Percentiles rank a stretch among this genome's conserved stretches.
phyloP scores from a whole-genome alignment of 805 yeast genomes.

The Wickerhamiella australiensis region DNA sequence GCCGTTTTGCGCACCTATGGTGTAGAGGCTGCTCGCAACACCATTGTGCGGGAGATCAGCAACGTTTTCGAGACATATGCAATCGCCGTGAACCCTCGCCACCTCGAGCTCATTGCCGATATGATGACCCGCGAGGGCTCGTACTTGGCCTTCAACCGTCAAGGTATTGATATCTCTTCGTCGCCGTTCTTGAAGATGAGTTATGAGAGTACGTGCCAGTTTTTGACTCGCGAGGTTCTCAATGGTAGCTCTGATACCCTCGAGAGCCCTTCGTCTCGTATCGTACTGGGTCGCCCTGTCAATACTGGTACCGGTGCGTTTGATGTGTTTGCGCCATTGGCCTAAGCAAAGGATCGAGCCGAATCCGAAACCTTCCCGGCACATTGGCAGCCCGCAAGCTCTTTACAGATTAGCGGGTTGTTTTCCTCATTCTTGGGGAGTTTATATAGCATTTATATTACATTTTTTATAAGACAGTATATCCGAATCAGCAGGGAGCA shows the following conservation, averaged over 20 bases:
- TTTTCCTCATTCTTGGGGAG: no score
- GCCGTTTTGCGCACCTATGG: slow-evolving; percentile 88
- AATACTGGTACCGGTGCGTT: slow-evolving; percentile 94
- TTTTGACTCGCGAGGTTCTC: slow-evolving; percentile 89
- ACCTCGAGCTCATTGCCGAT: slow-evolving; percentile 92
- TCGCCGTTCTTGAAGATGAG: slow-evolving; percentile 98
- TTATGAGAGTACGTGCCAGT: slow-evolving; percentile 95
- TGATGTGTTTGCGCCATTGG: slow-evolving; percentile 40
- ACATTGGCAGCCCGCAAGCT: no score
- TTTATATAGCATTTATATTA: no score
- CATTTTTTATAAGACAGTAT: no score
- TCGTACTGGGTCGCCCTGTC: slow-evolving; percentile 82
- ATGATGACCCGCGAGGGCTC: slow-evolving; percentile 99
- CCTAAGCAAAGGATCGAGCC: no score
- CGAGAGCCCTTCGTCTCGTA: slow-evolving; percentile 84
- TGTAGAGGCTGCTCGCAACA: slow-evolving; percentile 97
- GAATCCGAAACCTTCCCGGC: no score
- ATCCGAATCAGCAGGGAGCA: no score
- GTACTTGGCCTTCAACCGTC: slow-evolving; percentile 92
- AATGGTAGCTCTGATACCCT: slow-evolving; percentile 81
- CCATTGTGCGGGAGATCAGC: slow-evolving; percentile 90
- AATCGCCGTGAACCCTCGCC: slow-evolving; percentile 82
- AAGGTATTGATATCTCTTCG: slow-evolving; percentile 91
- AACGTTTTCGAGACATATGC: slow-evolving; percentile 95
- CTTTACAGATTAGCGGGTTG: no score